Percentiles rank a stretch among this genome's conserved stretches.
These are phyloP conservation scores for Hymenoscyphus infarciens DNA, from an alignment of 2,329 filamentous ascomycete species.

Conservation along the genomic window DNA sequence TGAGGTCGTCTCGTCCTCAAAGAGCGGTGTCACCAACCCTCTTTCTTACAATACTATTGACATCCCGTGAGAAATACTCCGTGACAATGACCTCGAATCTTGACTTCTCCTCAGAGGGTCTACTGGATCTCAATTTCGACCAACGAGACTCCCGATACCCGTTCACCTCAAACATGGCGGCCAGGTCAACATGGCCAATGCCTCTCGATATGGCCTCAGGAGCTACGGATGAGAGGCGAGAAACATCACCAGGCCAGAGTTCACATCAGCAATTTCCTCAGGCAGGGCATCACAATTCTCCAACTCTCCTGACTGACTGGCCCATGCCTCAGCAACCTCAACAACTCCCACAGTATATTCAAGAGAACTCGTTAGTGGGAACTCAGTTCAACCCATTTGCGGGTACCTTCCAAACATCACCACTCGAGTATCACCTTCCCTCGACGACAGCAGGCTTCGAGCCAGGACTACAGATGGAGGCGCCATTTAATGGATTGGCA, in stretches of 20 bases:
- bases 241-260: constrained; percentile 39
- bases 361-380: constrained; percentile 35
- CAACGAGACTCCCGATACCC: constrained; percentile 52
- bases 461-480: constrained; percentile 56
- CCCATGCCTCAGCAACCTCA: constrained; percentile 43
- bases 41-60: constrained; percentile 46
- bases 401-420: constrained; percentile 32
- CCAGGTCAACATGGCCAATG: constrained; percentile 36
- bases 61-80: constrained; percentile 32
- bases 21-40: constrained; percentile 35
- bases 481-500: constrained; percentile 56
- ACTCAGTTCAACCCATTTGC: constrained; percentile 33
- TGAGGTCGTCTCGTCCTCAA: constrained; percentile 32
- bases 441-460: constrained; percentile 56
- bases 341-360: constrained; percentile 35
- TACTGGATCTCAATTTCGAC: constrained; percentile 60
- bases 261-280: constrained; percentile 38
- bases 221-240: constrained; percentile 32
- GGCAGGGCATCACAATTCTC: constrained; percentile 46
- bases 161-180: constrained; percentile 43
- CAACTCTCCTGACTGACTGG: constrained; percentile 56
- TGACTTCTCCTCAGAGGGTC: constrained; percentile 60
- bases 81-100: constrained; percentile 50
- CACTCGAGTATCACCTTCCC: constrained; percentile 41
- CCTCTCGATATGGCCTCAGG: constrained; percentile 35